phyloP scores from a whole-genome alignment of 192 early-diverging fungal species.

The Rhizophagus clarus region DNA sequence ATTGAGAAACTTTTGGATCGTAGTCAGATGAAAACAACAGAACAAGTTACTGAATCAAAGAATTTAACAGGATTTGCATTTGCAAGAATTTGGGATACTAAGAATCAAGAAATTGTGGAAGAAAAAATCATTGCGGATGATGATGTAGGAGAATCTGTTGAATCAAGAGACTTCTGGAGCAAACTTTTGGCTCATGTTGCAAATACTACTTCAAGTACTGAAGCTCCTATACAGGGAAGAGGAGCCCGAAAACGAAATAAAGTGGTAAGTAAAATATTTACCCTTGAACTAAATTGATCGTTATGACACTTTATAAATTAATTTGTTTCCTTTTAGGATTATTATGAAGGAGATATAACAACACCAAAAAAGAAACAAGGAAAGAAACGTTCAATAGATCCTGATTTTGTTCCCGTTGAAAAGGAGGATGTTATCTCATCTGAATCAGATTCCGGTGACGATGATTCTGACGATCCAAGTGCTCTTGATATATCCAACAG shows the following conservation, averaged over 20 bases:
- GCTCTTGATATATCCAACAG: neutral
- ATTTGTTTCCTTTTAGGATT: neutral
- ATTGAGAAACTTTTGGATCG: conserved; percentile 66
- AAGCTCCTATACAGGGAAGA: conserved; percentile 22
- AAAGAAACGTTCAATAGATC: neutral
- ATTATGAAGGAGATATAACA: conserved; percentile 2
- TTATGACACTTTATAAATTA: neutral
- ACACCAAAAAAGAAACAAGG: neutral
- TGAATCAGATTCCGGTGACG: neutral
- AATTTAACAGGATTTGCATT: conserved; percentile 56
- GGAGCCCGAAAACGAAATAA: conserved; percentile 37
- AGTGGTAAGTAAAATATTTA: conserved; percentile 28
- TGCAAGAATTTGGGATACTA: conserved; percentile 65
- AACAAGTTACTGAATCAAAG: conserved; percentile 40
- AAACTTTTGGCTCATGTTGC: conserved; percentile 33
- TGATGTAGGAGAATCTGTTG: neutral
- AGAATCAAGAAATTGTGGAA: conserved; percentile 47
- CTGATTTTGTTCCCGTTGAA: neutral
- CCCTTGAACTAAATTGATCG: neutral
- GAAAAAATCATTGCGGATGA: conserved; percentile 40
- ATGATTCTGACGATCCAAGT: neutral
- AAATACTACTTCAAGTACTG: neutral
- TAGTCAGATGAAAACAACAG: conserved; percentile 46
- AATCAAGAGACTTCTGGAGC: conserved; percentile 37
- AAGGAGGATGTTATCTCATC: neutral